phyloP scores from a whole-genome alignment of 2,329 filamentous ascomycete species.

The Xylariaceae sp. region DNA sequence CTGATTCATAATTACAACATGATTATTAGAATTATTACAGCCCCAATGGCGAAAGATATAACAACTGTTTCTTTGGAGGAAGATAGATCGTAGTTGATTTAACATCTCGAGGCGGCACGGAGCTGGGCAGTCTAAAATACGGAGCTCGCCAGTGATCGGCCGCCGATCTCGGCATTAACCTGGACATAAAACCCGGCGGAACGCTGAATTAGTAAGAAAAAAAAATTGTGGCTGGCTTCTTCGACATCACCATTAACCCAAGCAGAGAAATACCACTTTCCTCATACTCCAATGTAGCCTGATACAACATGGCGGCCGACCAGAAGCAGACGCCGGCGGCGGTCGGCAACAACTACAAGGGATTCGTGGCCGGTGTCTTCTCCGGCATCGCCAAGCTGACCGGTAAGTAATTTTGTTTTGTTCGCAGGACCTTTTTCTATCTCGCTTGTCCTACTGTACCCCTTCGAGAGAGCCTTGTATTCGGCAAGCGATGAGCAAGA shows the following conservation, averaged over 20 bases:
- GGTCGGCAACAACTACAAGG: constrained; percentile 72
- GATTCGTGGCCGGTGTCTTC: constrained; percentile 97
- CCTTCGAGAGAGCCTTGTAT: too few species aligned
- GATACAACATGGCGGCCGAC: constrained; percentile 33
- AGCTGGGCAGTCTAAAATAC: constrained; percentile 1
- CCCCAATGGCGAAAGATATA: not conserved
- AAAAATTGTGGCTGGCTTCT: not conserved
- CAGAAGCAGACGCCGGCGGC: constrained; percentile 40
- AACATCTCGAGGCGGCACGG: constrained; percentile 7
- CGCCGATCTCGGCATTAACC: constrained; percentile 24
- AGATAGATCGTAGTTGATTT: not conserved
- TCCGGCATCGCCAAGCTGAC: constrained; percentile 89
- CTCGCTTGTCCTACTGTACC: too few species aligned
- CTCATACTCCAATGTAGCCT: constrained; percentile 22
- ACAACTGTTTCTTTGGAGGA: too few species aligned
- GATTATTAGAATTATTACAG: not conserved
- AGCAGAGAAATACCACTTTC: not conserved
- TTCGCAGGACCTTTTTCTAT: too few species aligned
- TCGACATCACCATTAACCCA: constrained; percentile 1
- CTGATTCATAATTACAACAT: not conserved
- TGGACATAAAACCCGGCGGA: constrained; percentile 2
- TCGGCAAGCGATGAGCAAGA: not conserved
- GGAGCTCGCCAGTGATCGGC: not conserved
- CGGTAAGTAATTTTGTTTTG: constrained; percentile 68
- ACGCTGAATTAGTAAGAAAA: not conserved